These are phyloP conservation scores for Taphrina communis DNA, from an alignment of 1,139 yeast species.

Conservation along the genomic window DNA sequence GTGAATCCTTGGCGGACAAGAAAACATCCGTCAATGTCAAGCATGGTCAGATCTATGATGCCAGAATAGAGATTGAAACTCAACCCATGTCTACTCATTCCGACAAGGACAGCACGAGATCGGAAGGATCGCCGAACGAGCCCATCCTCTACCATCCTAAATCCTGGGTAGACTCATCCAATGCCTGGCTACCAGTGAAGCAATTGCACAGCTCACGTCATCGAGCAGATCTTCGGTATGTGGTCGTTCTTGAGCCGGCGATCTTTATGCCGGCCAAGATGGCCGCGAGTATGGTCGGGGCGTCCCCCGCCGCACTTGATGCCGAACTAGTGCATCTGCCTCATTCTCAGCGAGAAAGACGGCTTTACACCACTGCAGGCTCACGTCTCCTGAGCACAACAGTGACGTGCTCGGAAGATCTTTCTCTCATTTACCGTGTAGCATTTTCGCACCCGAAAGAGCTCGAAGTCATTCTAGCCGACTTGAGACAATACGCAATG, in stretches of 20 bases:
- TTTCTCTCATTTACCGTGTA: not conserved
- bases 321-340: not conserved
- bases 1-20: not conserved
- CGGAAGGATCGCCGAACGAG: conserved; percentile 4
- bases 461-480: conserved; percentile 16
- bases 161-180: conserved; percentile 19
- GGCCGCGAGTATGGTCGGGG: not conserved
- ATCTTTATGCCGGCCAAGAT: conserved; percentile 8
- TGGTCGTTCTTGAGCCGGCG: conserved; percentile 30
- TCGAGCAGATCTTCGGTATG: conserved; percentile 13
- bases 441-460: conserved; percentile 29
- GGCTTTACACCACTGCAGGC: not conserved
- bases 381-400: not conserved
- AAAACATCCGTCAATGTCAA: not conserved
- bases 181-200: conserved; percentile 18
- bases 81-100: conserved; percentile 12
- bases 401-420: not conserved
- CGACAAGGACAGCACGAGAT: not conserved
- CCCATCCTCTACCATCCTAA: conserved; percentile 20
- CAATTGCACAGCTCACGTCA: conserved; percentile 8
- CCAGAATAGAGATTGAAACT: conserved; percentile 18
- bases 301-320: not conserved
- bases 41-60: not conserved
- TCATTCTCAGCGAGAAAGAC: not conserved
- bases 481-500: conserved; percentile 1